Conservation (phyloP, 495 filamentous ascomycete species). For the Aspergillus haitiensis region DNA sequence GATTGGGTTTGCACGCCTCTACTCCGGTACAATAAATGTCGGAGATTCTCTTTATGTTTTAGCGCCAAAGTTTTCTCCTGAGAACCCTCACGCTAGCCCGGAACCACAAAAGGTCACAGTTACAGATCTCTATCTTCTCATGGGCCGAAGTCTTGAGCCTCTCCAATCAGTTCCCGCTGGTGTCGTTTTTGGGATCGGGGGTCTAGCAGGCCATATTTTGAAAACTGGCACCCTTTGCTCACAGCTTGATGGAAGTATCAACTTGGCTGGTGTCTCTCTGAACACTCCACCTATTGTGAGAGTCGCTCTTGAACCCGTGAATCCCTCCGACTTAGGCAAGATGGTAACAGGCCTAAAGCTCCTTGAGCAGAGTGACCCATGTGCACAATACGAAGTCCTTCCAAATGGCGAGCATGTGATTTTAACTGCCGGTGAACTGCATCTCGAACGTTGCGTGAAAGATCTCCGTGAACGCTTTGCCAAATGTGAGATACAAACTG, state of each 20-base stretch:
- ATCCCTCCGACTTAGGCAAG: slow-evolving; percentile 84
- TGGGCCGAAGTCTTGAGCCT: slow-evolving; percentile 86
- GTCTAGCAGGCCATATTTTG: slow-evolving; percentile 84
- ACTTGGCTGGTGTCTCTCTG: slow-evolving; percentile 83
- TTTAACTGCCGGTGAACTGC: slow-evolving; percentile 88
- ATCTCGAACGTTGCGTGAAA: slow-evolving; percentile 91
- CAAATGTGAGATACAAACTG: slow-evolving; percentile 90
- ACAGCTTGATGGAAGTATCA: slow-evolving; percentile 83
- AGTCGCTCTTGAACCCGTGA: slow-evolving; percentile 87
- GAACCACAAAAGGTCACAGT: slow-evolving; percentile 82
- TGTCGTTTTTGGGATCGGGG: slow-evolving; percentile 93
- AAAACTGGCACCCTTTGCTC: slow-evolving; percentile 95
- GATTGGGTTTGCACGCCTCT: slow-evolving; percentile 91
- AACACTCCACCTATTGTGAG: slow-evolving; percentile 86
- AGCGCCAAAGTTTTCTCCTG: slow-evolving; percentile 86
- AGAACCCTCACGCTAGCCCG: slow-evolving; percentile 69
- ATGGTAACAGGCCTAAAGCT: slow-evolving; percentile 88
- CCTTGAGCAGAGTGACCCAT: slow-evolving; percentile 93
- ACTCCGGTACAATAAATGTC: slow-evolving; percentile 84
- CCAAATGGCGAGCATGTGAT: slow-evolving; percentile 94
- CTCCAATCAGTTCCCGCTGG: slow-evolving; percentile 86
- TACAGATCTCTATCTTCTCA: slow-evolving; percentile 88
- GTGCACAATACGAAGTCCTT: slow-evolving; percentile 91
- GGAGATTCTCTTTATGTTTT: slow-evolving; percentile 91
- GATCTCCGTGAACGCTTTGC: slow-evolving; percentile 93